A percentile compares a stretch with the other conserved stretches of the same genome.
These are phyloP conservation scores for Tylopilus subfusipes DNA, from an alignment of 768 basidiomycete species.

Conservation along the genomic window DNA sequence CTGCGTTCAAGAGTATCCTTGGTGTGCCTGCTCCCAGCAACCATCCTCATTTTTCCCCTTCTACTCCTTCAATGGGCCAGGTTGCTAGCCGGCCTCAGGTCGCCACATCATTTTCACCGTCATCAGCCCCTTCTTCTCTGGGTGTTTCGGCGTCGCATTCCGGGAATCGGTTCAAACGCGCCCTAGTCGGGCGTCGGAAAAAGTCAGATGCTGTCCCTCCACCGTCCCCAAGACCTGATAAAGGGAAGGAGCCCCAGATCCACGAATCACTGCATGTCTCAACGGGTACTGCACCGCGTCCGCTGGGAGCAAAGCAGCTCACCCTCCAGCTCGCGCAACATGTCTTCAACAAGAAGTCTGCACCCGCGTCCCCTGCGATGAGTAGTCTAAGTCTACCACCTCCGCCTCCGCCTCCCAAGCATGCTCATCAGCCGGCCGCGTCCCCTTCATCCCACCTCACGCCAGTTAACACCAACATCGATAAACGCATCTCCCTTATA, in stretches of 20 bases:
- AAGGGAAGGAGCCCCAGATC: constrained; percentile 17
- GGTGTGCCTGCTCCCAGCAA: constrained; percentile 25
- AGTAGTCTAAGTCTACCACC: constrained; percentile 30
- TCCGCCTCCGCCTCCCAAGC: constrained; percentile 40
- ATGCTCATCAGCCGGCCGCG: constrained; percentile 16
- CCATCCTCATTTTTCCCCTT: constrained; percentile 24
- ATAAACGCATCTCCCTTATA: constrained; percentile 50
- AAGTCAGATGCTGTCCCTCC: constrained; percentile 24
- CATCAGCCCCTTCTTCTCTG: constrained; percentile 27
- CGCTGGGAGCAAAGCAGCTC: constrained; percentile 32
- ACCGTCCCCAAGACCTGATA: constrained; percentile 23
- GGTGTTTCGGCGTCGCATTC: constrained; percentile 18
- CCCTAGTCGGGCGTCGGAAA: constrained; percentile 33
- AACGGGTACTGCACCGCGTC: constrained; percentile 16
- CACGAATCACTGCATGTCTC: constrained; percentile 17
- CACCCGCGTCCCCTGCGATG: constrained; percentile 32
- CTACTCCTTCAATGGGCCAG: constrained; percentile 32
- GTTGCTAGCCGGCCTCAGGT: constrained; percentile 34
- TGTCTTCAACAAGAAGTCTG: constrained; percentile 41
- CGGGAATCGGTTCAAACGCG: constrained; percentile 30
- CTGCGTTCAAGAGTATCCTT: constrained; percentile 34
- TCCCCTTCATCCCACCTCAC: constrained; percentile 24
- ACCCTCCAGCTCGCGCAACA: constrained; percentile 45
- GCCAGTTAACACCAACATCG: constrained; percentile 23
- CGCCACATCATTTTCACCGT: constrained; percentile 20